Evolutionary conservation across 352 stramenopile species (phyloP).

Genomic region (Aphanomyces euteiches): DNA sequence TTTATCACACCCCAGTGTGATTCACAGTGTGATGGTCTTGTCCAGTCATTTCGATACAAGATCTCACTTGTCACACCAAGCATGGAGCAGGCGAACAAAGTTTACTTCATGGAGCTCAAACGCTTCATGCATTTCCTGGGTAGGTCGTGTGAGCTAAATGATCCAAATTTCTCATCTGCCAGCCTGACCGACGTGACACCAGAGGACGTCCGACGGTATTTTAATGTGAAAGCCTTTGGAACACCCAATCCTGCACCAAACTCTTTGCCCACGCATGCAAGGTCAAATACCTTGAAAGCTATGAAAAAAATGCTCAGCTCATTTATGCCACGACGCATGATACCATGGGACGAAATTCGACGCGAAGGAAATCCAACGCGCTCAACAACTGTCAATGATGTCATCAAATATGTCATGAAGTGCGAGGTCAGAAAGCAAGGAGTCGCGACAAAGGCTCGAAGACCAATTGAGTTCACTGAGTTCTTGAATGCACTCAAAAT

Average conservation of each 20-base stretch:
- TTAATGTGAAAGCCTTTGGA: constrained; percentile 2
- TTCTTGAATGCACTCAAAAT: background rate
- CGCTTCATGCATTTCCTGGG: constrained; percentile 1
- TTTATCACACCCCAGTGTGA: constrained; percentile 7
- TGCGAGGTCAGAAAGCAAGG: background rate
- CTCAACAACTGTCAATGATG: constrained; percentile 1
- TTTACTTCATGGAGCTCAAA: background rate
- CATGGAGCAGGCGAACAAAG: constrained; percentile 4
- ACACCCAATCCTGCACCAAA: background rate
- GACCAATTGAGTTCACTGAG: constrained; percentile 4
- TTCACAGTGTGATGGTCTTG: constrained; percentile 6
- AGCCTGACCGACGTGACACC: background rate
- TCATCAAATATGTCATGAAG: constrained; percentile 8
- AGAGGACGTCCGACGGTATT: background rate
- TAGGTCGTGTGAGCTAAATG: background rate
- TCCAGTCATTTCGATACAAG: constrained; percentile 1
- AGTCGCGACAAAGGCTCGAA: background rate
- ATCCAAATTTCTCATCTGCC: background rate
- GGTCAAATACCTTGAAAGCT: background rate
- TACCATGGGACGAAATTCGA: constrained; percentile 2
- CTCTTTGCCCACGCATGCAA: background rate
- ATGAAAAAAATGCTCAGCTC: constrained; percentile 8
- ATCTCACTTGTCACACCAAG: background rate
- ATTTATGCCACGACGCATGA: constrained; percentile 4
- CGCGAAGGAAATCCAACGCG: background rate